Conservation (phyloP, 2,329 filamentous ascomycete genomes). For the Alternaria viburni region DNA sequence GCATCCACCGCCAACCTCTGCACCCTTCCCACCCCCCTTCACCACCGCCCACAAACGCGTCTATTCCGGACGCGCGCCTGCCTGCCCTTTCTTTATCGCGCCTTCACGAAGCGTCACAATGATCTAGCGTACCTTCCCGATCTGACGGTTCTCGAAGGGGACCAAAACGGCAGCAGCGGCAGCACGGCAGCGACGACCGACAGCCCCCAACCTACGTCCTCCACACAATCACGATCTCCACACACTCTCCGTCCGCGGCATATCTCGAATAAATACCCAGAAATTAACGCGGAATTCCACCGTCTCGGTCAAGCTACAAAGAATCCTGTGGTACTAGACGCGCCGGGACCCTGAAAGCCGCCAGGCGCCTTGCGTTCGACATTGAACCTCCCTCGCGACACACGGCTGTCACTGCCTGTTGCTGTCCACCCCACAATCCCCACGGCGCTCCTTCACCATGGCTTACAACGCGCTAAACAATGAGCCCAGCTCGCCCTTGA, state of each 20-base stretch:
- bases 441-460: conserved; percentile 35
- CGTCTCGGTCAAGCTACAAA: not conserved
- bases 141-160: conserved; percentile 21
- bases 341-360: conserved; percentile 13
- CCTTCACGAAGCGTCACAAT: conserved; percentile 26
- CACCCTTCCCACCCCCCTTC: conserved; percentile 22
- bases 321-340: conserved; percentile 6
- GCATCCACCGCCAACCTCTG: conserved; percentile 40
- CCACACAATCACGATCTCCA: conserved; percentile 9
- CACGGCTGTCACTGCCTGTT: conserved; percentile 20
- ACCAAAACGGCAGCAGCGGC: conserved; percentile 22
- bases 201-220: conserved; percentile 4
- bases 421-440: conserved; percentile 5
- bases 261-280: not conserved
- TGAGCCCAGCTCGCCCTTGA: conserved; percentile 48
- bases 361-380: conserved; percentile 11
- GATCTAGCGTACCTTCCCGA: conserved; percentile 24
- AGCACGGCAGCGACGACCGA: conserved; percentile 31
- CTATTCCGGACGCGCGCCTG: conserved; percentile 27
- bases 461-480: conserved; percentile 20
- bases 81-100: conserved; percentile 19
- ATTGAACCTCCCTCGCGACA: conserved; percentile 15
- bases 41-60: conserved; percentile 29
- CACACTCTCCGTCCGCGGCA: conserved; percentile 1
- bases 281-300: conserved; percentile 2